phyloP scores from a whole-genome alignment of 257 asterid genomes.

The Coffea canephora region DNA sequence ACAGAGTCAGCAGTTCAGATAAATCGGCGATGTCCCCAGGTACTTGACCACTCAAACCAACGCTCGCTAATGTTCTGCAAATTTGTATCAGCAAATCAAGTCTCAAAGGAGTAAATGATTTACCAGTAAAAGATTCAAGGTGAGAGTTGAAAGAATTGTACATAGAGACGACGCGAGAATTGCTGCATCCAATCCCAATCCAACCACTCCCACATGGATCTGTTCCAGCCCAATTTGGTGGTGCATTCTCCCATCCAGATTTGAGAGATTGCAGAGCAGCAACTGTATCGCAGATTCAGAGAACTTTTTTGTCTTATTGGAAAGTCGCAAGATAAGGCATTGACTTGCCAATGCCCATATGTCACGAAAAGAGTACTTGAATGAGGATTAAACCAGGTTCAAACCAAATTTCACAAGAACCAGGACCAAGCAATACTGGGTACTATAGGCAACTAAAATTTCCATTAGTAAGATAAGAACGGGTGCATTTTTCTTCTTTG shows the following conservation, averaged over 20 bases:
- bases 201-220: constrained; percentile 72
- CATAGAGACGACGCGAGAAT: constrained; percentile 51
- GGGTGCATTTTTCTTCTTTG: neutral
- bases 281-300: constrained; percentile 38
- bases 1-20: constrained; percentile 71
- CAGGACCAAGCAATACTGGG: neutral
- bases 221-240: constrained; percentile 62
- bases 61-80: constrained; percentile 66
- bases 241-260: constrained; percentile 48
- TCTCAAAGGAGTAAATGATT: neutral
- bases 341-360: neutral
- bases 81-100: constrained; percentile 12
- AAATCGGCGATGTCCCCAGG: constrained; percentile 60
- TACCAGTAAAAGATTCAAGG: neutral
- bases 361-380: neutral
- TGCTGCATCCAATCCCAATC: constrained; percentile 63
- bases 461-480: neutral
- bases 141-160: constrained; percentile 14
- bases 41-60: constrained; percentile 53
- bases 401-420: neutral
- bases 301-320: neutral
- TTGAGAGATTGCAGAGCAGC: constrained; percentile 43
- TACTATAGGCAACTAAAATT: neutral
- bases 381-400: neutral
- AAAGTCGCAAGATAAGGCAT: neutral